Conservation (phyloP, 2,329 filamentous ascomycete species). For the Zalaria obscura region DNA sequence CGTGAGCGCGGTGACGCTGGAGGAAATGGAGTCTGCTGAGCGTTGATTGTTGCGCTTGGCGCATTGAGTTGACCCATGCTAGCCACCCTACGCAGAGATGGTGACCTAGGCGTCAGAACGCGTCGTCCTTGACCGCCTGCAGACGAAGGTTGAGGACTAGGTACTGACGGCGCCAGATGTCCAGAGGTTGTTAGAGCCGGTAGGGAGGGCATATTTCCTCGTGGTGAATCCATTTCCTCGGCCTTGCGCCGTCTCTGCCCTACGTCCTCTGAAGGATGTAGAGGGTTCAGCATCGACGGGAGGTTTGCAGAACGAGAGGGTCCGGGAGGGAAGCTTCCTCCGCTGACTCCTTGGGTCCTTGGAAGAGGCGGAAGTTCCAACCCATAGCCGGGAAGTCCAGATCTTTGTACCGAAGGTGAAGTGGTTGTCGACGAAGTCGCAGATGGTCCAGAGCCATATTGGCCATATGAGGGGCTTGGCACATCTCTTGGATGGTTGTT, state of each 20-base stretch:
- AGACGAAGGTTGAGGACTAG: background rate
- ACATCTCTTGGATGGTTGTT: slow-evolving; percentile 2
- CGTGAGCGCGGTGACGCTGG: slow-evolving; percentile 25
- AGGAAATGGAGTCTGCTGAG: slow-evolving; percentile 32
- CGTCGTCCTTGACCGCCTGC: slow-evolving; percentile 23
- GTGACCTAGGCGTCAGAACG: slow-evolving; percentile 45
- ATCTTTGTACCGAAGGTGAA: background rate
- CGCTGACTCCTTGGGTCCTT: slow-evolving; percentile 7
- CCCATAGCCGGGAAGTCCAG: background rate
- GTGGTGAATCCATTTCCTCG: slow-evolving; percentile 29
- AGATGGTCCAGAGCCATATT: background rate
- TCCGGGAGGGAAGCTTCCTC: slow-evolving; percentile 10
- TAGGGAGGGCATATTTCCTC: slow-evolving; percentile 18
- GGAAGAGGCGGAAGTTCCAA: slow-evolving; percentile 18
- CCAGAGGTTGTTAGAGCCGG: slow-evolving; percentile 13
- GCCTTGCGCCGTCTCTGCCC: slow-evolving; percentile 24
- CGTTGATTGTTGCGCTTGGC: slow-evolving; percentile 32
- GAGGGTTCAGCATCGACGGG: slow-evolving; percentile 32
- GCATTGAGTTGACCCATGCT: slow-evolving; percentile 32
- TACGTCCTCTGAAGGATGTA: slow-evolving; percentile 19
- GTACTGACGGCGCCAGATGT: too few species aligned
- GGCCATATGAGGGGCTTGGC: slow-evolving; percentile 1
- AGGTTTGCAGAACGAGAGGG: slow-evolving; percentile 24
- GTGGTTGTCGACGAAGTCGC: background rate
- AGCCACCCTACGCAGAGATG: slow-evolving; percentile 33